Conservation (phyloP, 164 flowering plant species). For the Euptelea pleiosperma region DNA sequence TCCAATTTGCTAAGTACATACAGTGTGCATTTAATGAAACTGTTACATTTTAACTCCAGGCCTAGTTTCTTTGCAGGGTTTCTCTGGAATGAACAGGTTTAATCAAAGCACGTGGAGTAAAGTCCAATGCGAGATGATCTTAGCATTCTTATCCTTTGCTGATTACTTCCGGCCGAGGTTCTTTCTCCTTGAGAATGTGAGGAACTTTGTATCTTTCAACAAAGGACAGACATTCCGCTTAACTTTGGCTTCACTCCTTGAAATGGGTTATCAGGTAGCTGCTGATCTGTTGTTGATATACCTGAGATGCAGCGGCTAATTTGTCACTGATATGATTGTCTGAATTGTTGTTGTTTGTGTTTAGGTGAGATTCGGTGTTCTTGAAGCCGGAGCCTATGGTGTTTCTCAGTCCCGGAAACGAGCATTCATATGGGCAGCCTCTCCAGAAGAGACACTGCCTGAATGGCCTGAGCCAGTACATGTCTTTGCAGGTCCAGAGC, state of each 20-base stretch:
- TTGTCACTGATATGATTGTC: background rate
- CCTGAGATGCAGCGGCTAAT: background rate
- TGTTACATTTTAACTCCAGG: background rate
- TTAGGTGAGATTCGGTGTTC: conserved; percentile 90
- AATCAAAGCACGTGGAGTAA: conserved; percentile 85
- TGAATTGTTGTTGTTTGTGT: background rate
- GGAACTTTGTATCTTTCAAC: conserved; percentile 89
- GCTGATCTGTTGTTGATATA: background rate
- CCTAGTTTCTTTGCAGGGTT: conserved; percentile 50
- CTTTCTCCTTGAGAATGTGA: conserved; percentile 76
- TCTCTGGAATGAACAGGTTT: conserved; percentile 91
- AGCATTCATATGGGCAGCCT: conserved; percentile 97
- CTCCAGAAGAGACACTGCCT: conserved; percentile 79
- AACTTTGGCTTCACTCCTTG: conserved; percentile 85
- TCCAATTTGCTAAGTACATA: no score
- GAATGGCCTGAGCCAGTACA: conserved; percentile 99
- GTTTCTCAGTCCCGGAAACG: conserved; percentile 91
- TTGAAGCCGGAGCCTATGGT: conserved; percentile 94
- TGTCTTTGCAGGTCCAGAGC: conserved; percentile 77
- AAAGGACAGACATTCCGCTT: conserved; percentile 92
- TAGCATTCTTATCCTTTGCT: conserved; percentile 80
- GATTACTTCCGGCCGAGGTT: conserved; percentile 75
- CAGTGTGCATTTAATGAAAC: background rate
- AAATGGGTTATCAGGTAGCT: conserved; percentile 97
- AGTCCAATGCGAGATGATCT: conserved; percentile 89